Evolutionary conservation across 331 rosid genomes (phyloP), one percentile per base, ranked within the genome.

Genomic region (Prunus yedoensis): DNA sequence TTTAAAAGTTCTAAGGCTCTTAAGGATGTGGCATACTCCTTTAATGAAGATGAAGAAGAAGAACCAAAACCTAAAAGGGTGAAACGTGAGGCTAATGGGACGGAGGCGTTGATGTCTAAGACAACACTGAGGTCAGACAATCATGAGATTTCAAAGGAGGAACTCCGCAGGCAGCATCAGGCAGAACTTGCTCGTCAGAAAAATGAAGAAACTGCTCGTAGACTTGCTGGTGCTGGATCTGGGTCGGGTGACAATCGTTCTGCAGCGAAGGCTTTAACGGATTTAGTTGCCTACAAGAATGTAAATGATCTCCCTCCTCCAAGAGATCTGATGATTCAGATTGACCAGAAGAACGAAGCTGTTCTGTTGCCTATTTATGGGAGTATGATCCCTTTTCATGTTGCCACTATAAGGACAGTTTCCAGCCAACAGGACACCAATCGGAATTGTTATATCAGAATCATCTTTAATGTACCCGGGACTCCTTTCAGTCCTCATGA

Each of bases 141-240:
- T 74, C 86, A 78, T 62, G 89, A 86, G 77, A 76, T 80, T 47
- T 83, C 89, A 8, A 86, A 86, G 76, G 89, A 86, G 83, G 89
- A 86, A 75, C 87, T 80, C 32, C 87, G 89, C 15, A 80, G 87
- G 73, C 87, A 86, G 69, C 89, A 86, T 50, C 89, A 86, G 65
- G 87, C 89, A 8, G 87, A 86, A 56, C 87, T 86, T 67, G 89
- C 89, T 62, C 82, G 87, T 61, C 89, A 83, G 80, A 86, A 86
- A 60, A 86, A 86, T 47, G 89, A 86, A 77, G 89, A 86, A 80
- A 86, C 87, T 27, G 87, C 89, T n/a, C 81, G 89, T 47, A 73
- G 89, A 66, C 89, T 86, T 61, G 83, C 87, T 49, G 89, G 89
- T 60, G 81, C 47, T 50, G 89, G 75, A 47, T 21, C 62, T 64